phyloP scores from a whole-genome alignment of 2,329 filamentous ascomycete species.

The Byssothecium circinans region DNA sequence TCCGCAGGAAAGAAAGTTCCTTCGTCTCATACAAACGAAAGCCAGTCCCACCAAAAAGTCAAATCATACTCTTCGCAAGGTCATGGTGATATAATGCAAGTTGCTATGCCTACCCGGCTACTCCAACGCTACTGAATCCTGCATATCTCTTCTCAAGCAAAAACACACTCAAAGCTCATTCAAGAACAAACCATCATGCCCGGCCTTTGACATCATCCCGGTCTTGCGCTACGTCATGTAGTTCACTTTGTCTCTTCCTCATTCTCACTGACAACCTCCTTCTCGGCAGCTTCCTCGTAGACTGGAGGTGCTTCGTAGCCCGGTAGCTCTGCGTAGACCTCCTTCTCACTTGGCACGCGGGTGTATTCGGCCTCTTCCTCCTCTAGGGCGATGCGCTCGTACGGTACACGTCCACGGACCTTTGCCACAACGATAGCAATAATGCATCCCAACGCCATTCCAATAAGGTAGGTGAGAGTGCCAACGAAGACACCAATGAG shows the following conservation, averaged over 20 bases:
- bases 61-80: neutral
- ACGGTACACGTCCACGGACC: constrained; percentile 50
- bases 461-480: constrained; percentile 66
- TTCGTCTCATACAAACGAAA: neutral
- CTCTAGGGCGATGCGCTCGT: constrained; percentile 38
- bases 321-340: constrained; percentile 37
- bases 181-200: neutral
- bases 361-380: constrained; percentile 22
- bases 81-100: neutral
- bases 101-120: neutral
- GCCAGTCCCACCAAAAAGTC: neutral
- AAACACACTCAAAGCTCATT: neutral
- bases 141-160: neutral
- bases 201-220: neutral
- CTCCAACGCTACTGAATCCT: neutral
- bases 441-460: constrained; percentile 66
- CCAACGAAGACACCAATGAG: constrained; percentile 70
- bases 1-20: neutral
- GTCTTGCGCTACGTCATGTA: neutral
- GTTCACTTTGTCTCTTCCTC: neutral
- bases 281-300: constrained; percentile 39
- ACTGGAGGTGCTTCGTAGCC: constrained; percentile 43
- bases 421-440: constrained; percentile 62
- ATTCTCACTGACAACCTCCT: constrained; percentile 31
- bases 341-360: constrained; percentile 31